Conservation (phyloP, 2,329 filamentous ascomycete species). For the Venturia pyrina region DNA sequence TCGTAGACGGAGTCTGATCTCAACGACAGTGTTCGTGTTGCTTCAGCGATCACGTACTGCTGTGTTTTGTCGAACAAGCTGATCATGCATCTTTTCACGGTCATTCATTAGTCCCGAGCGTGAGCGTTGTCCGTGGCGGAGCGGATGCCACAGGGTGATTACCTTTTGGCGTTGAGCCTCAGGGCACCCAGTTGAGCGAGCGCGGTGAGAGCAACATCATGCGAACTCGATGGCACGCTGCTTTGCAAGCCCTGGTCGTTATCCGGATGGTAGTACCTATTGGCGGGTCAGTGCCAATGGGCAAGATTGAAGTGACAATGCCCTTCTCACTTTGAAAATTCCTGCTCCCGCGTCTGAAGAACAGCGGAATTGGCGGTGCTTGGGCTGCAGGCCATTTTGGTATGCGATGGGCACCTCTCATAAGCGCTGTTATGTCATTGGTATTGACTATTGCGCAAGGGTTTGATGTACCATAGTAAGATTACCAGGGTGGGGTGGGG, state of each 20-base stretch:
- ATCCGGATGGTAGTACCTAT: neutral
- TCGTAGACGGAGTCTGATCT: constrained; percentile 22
- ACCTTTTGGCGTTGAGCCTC: constrained; percentile 33
- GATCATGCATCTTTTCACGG: constrained; percentile 33
- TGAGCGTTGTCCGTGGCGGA: neutral
- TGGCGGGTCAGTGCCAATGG: neutral
- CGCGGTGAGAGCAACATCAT: constrained; percentile 36
- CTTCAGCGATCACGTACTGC: constrained; percentile 44
- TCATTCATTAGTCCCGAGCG: neutral
- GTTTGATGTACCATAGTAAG: neutral
- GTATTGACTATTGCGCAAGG: neutral
- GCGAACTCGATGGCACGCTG: neutral
- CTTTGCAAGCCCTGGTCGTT: neutral
- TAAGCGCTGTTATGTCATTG: neutral
- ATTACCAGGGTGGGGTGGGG: too few species aligned
- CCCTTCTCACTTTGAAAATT: neutral
- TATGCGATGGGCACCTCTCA: neutral
- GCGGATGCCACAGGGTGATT: neutral
- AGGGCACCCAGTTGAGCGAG: constrained; percentile 42
- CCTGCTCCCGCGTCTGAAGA: neutral
- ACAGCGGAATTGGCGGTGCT: neutral
- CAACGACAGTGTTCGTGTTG: constrained; percentile 37
- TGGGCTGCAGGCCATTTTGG: neutral
- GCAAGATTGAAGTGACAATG: neutral
- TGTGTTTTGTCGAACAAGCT: constrained; percentile 37